Percentiles rank a stretch among this genome's conserved stretches.
These are phyloP conservation scores for Helicocarpus griseus DNA, from an alignment of 2,329 filamentous ascomycete species.

Conservation along the genomic window DNA sequence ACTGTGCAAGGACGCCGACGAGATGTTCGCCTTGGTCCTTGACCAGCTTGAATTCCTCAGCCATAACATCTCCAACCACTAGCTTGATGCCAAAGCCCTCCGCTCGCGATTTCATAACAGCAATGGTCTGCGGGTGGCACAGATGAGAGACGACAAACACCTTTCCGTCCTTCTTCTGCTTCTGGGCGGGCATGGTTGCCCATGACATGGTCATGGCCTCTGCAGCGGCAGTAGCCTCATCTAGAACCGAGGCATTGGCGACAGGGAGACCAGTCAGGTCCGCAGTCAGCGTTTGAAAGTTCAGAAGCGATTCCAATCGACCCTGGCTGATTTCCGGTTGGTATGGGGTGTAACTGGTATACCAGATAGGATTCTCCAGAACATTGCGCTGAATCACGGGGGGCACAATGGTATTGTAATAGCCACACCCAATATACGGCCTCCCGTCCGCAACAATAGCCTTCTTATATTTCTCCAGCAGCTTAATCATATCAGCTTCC, in stretches of 20 bases:
- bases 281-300: conserved; percentile 88
- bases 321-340: conserved; percentile 97
- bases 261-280: conserved; percentile 82
- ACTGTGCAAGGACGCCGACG: conserved; percentile 87
- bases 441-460: conserved; percentile 54
- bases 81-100: conserved; percentile 86
- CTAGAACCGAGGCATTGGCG: conserved; percentile 81
- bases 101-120: conserved; percentile 73
- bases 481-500: conserved; percentile 34
- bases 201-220: conserved; percentile 93
- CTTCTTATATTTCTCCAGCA: conserved; percentile 31
- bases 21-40: conserved; percentile 69
- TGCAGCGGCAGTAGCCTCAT: conserved; percentile 84
- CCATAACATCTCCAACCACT: conserved; percentile 60
- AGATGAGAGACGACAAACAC: conserved; percentile 74
- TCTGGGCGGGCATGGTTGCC: conserved; percentile 60
- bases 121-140: conserved; percentile 76
- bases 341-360: conserved; percentile 95
- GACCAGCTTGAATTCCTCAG: conserved; percentile 54
- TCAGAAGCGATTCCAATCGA: conserved; percentile 79
- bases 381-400: conserved; percentile 89
- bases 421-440: conserved; percentile 74
- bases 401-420: conserved; percentile 77
- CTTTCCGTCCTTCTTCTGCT: conserved; percentile 66
- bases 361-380: conserved; percentile 89